Base-by-base conservation (phyloP, 176 grass and related monocot genomes). In the Zea luxurians region DNA sequence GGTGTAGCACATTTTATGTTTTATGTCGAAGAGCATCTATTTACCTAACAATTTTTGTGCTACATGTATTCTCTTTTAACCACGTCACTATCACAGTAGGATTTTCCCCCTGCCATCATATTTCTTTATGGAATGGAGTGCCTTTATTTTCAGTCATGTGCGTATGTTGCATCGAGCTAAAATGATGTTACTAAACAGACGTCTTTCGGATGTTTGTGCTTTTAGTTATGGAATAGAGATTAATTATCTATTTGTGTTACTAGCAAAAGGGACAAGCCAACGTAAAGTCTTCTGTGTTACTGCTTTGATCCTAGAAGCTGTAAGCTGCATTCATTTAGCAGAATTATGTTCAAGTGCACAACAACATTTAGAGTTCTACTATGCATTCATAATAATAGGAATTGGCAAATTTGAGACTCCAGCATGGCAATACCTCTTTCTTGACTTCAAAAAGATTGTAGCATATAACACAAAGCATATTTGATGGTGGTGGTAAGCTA, bases 271-370 rank as follows among this genome's bases (percentile, higher is more conserved):
- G 17, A 95, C 86, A 81, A 99, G 90, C 96, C 96, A 99, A 68
- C 85, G 83, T 61, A 99, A 57, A 37, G 84, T 92, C 61, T 99
- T 99, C 72, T 93, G 90, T 86, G 95, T 99, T 86, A 95, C 96
- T 58, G 85, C 86, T 92, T 95, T 99, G 71, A 95, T 95, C 87
- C 90, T 89, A 68, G 78, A 64, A 75, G 75, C 71, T 67, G 75
- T 83, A 85, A 95, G 78, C 96, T 99, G 92, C 85, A 92, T 78
- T 35, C 52, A 84, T 86, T 75, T 80, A 86, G 48, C 40, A 71
- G 16, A 82, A 82, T 50, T 73, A 80, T 50, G 47, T 55, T 68
- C 37, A 54, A 47, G 34, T 80, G 66, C 48, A 88, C 34, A 80
- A 2, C 52, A 70, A 5, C 41, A 83, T 55, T 13, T 8, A 12